These are phyloP conservation scores for Staphylotrichum longicolle DNA, from an alignment of 495 filamentous ascomycete genomes.

Conservation along the genomic window DNA sequence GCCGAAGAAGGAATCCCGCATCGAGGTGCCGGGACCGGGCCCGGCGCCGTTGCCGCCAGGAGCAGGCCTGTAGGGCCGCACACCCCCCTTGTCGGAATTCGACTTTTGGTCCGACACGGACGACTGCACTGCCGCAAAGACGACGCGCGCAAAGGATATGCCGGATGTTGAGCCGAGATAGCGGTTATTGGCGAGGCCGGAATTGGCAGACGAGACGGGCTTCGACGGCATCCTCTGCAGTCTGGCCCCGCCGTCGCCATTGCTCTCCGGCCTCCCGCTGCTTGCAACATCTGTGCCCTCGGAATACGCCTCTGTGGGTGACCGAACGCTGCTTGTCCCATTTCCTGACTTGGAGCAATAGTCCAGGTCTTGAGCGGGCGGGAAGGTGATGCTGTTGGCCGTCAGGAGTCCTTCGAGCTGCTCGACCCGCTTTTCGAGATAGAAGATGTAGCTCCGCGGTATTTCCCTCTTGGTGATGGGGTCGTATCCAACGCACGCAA, in stretches of 20 bases:
- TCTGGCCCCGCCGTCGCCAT: constrained; percentile 34
- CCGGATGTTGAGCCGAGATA: constrained; percentile 85
- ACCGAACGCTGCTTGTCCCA: constrained; percentile 44
- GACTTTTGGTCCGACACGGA: constrained; percentile 69
- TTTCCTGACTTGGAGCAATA: constrained; percentile 56
- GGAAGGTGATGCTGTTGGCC: constrained; percentile 67
- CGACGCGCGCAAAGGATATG: constrained; percentile 90
- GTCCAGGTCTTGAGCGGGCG: constrained; percentile 74
- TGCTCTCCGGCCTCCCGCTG: constrained; percentile 40
- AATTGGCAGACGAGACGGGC: constrained; percentile 57
- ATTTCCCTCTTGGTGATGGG: constrained; percentile 94
- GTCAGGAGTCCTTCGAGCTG: constrained; percentile 78
- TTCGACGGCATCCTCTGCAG: constrained; percentile 64
- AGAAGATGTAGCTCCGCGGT: constrained; percentile 90
- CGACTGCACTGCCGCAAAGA: constrained; percentile 90
- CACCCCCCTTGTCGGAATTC: constrained; percentile 50
- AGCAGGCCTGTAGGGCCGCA: constrained; percentile 42
- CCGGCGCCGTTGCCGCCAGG: constrained; percentile 25
- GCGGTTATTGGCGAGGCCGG: constrained; percentile 71
- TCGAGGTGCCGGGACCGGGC: constrained; percentile 60
- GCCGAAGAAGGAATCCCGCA: constrained; percentile 95
- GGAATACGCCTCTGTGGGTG: constrained; percentile 38
- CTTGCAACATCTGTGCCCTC: constrained; percentile 30
- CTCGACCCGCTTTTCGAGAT: constrained; percentile 79
- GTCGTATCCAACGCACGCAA: constrained; percentile 91